Percentiles rank a stretch among this genome's conserved stretches.
Conservation (phyloP, 2,329 filamentous ascomycete species). For the Anthostomella pinea region DNA sequence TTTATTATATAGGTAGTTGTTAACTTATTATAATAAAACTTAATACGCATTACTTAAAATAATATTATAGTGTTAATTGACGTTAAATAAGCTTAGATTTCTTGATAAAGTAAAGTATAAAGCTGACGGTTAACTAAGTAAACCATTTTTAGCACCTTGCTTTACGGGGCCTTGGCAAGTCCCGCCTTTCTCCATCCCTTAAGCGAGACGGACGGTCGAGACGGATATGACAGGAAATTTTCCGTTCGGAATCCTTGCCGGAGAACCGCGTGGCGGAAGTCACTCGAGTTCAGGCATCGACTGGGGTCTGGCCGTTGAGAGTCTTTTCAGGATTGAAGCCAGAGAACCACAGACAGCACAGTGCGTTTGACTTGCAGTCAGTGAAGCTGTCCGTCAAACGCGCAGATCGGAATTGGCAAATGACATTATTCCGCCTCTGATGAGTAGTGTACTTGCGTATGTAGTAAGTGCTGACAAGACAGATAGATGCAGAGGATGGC, state of each 20-base stretch:
- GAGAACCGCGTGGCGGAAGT: slow-evolving; percentile 1
- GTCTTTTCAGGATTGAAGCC: slow-evolving; percentile 4
- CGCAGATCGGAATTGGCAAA: slow-evolving; percentile 14
- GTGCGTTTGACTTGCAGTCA: slow-evolving; percentile 15
- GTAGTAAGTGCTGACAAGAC: neutral
- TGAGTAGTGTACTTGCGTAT: neutral
- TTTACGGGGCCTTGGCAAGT: slow-evolving; percentile 16
- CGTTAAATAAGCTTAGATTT: no score
- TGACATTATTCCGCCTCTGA: neutral
- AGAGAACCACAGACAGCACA: slow-evolving; percentile 11
- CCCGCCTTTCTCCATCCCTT: slow-evolving; percentile 1
- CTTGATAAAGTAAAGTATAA: no score
- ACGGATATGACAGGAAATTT: no score
- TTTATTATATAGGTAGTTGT: no score
- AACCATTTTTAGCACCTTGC: slow-evolving; percentile 15
- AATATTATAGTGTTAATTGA: no score
- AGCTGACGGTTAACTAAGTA: no score
- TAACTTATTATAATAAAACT: no score
- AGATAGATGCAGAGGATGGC: no score
- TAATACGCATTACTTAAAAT: no score
- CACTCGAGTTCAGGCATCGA: neutral
- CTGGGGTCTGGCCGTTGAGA: neutral
- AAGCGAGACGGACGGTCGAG: neutral
- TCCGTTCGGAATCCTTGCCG: slow-evolving; percentile 1
- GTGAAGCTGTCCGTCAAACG: slow-evolving; percentile 8